phyloP scores from a whole-genome alignment of 106 monocot genomes.

The Phalaenopsis equestris region DNA sequence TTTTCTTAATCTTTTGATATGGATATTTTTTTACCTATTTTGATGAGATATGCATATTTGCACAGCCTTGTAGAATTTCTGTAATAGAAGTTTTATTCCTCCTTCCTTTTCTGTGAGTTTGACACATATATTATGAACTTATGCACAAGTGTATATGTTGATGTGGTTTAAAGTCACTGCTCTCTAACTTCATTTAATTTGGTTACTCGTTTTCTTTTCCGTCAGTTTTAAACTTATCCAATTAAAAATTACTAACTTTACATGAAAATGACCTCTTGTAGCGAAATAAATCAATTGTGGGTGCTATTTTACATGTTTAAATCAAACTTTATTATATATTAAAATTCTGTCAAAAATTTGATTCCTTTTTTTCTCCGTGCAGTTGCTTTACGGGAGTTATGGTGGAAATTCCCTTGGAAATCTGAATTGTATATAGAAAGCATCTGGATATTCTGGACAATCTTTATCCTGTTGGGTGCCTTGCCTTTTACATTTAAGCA shows the following conservation, averaged over 20 bases:
- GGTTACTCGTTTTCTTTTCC: background rate
- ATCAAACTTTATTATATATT: background rate
- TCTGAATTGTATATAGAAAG: slow-evolving; percentile 30
- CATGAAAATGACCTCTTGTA: background rate
- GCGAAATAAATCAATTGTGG: background rate
- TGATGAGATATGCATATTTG: no score
- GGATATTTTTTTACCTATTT: no score
- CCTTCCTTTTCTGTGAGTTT: no score
- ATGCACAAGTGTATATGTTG: background rate
- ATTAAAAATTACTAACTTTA: background rate
- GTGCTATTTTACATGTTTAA: background rate
- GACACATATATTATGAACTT: no score
- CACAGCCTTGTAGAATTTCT: no score
- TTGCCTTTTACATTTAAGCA: slow-evolving; percentile 21
- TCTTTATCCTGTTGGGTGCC: slow-evolving; percentile 17
- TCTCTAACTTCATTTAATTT: background rate
- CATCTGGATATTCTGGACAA: slow-evolving; percentile 23
- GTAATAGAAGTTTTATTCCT: no score
- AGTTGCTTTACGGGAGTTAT: slow-evolving; percentile 29
- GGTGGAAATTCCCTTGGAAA: slow-evolving; percentile 41
- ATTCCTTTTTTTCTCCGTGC: background rate
- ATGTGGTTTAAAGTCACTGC: background rate
- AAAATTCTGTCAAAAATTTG: no score
- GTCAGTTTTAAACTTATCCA: no score
- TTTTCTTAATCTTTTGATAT: no score